Percentiles rank a stretch among this genome's conserved stretches.
Evolutionary conservation across 306 rosid genomes (phyloP).

Genomic region (Vicia sativa): DNA sequence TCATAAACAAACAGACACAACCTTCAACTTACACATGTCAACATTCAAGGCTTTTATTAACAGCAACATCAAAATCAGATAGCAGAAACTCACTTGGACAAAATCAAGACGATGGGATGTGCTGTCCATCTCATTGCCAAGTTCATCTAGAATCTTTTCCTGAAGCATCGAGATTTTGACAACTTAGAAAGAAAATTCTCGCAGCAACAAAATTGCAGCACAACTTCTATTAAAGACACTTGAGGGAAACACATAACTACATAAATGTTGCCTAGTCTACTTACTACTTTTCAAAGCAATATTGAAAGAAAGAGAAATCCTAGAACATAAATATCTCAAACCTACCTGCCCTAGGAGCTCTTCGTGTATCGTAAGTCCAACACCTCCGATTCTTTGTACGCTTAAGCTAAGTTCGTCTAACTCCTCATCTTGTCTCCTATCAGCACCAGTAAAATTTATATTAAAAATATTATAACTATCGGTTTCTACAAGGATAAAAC

Average conservation of each 20-base stretch:
- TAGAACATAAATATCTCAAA: slow-evolving; percentile 23
- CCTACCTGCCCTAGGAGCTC: slow-evolving; percentile 89
- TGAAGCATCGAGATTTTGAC: slow-evolving; percentile 47
- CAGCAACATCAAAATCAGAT: slow-evolving; percentile 18
- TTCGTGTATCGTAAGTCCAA: slow-evolving; percentile 95
- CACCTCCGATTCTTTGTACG: slow-evolving; percentile 93
- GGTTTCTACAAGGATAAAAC: slow-evolving; percentile 14
- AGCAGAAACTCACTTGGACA: slow-evolving; percentile 80
- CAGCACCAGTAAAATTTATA: slow-evolving; percentile 35
- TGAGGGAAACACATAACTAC: slow-evolving; percentile 20
- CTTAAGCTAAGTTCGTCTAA: slow-evolving; percentile 93
- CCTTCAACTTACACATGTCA: slow-evolving; percentile 30
- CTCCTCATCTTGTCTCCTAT: slow-evolving; percentile 92
- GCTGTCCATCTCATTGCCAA: slow-evolving; percentile 90
- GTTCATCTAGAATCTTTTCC: slow-evolving; percentile 87
- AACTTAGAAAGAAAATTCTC: slow-evolving; percentile 17
- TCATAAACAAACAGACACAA: slow-evolving; percentile 14
- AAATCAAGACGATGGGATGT: slow-evolving; percentile 94
- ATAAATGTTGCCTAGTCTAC: slow-evolving; percentile 8
- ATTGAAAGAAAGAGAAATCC: slow-evolving; percentile 19
- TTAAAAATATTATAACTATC: slow-evolving; percentile 23
- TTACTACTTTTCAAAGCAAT: slow-evolving; percentile 21
- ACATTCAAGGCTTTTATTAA: slow-evolving; percentile 13
- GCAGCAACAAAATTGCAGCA: slow-evolving; percentile 20
- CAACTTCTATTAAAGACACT: slow-evolving; percentile 19